Evolutionary conservation across 2,329 filamentous ascomycete species (phyloP).

Genomic region (Aureobasidium sp.): DNA sequence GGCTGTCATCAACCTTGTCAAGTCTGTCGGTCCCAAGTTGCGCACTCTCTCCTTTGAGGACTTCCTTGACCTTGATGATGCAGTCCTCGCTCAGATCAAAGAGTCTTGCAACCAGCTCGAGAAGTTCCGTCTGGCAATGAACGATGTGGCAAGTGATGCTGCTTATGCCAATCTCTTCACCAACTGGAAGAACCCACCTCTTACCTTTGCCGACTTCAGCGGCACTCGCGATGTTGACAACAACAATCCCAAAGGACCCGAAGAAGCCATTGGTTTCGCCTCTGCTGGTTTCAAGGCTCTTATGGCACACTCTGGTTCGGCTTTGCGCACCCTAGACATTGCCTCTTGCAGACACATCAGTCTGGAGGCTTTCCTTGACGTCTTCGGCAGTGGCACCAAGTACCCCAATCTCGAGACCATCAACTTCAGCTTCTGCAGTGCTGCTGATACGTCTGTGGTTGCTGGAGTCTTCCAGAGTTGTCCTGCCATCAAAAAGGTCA

Average conservation of each 20-base stretch:
- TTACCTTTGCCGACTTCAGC: conserved; percentile 67
- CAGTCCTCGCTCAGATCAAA: conserved; percentile 64
- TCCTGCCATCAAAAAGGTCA: conserved; percentile 45
- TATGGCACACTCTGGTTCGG: conserved; percentile 72
- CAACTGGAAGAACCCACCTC: conserved; percentile 65
- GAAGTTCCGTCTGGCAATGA: conserved; percentile 78
- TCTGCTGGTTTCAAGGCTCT: conserved; percentile 69
- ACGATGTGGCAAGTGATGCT: conserved; percentile 65
- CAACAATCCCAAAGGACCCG: conserved; percentile 55
- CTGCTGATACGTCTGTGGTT: conserved; percentile 47
- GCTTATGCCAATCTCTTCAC: conserved; percentile 68
- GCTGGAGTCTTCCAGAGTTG: conserved; percentile 45
- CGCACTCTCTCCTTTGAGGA: conserved; percentile 69
- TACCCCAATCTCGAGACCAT: conserved; percentile 66
- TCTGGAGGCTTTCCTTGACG: conserved; percentile 62
- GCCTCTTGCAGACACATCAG: conserved; percentile 78
- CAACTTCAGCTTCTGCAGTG: conserved; percentile 54
- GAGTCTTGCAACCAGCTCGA: conserved; percentile 57
- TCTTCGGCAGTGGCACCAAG: conserved; percentile 56
- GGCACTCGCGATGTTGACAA: conserved; percentile 73
- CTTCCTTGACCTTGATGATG: conserved; percentile 60
- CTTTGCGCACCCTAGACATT: conserved; percentile 64
- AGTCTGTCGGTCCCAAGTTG: conserved; percentile 57
- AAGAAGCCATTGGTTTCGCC: conserved; percentile 63
- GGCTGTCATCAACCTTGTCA: conserved; percentile 55